These are phyloP conservation scores for Huntiella moniliformis DNA, from an alignment of 2,329 filamentous ascomycete species.

Conservation along the genomic window DNA sequence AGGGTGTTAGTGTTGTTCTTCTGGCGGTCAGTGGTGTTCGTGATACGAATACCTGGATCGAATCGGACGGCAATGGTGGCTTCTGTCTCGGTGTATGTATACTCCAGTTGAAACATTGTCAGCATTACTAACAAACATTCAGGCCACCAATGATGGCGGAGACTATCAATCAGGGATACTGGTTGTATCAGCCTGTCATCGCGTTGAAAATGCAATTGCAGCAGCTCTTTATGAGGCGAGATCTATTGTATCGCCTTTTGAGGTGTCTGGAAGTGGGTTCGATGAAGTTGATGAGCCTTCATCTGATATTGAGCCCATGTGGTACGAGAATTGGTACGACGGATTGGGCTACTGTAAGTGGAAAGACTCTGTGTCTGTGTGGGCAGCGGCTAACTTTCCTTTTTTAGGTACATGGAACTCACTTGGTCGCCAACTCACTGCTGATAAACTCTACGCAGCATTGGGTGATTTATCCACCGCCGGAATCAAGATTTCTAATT, in stretches of 20 bases:
- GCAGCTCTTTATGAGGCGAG: conserved; percentile 80
- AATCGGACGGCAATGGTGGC: conserved; percentile 43
- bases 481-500: conserved; percentile 58
- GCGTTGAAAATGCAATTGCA: conserved; percentile 58
- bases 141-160: conserved; percentile 49
- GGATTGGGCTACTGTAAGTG: conserved; percentile 67
- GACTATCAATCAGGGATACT: conserved; percentile 37
- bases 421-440: conserved; percentile 64
- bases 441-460: conserved; percentile 59
- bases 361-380: background rate
- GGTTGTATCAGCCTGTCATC: conserved; percentile 50
- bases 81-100: conserved; percentile 45
- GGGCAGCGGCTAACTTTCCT: background rate
- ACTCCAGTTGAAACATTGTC: background rate
- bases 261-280: background rate
- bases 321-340: conserved; percentile 81
- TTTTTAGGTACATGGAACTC: conserved; percentile 69
- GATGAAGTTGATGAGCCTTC: conserved; percentile 13
- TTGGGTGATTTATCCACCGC: conserved; percentile 51
- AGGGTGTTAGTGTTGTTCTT: conserved; percentile 59
- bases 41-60: conserved; percentile 51
- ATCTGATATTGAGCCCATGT: conserved; percentile 37
- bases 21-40: conserved; percentile 59
- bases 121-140: conserved; percentile 9
- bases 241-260: conserved; percentile 20